Evolutionary conservation across 1,284 basidiomycete species (phyloP).

Genomic region (Sphaerobolus stellatus): DNA sequence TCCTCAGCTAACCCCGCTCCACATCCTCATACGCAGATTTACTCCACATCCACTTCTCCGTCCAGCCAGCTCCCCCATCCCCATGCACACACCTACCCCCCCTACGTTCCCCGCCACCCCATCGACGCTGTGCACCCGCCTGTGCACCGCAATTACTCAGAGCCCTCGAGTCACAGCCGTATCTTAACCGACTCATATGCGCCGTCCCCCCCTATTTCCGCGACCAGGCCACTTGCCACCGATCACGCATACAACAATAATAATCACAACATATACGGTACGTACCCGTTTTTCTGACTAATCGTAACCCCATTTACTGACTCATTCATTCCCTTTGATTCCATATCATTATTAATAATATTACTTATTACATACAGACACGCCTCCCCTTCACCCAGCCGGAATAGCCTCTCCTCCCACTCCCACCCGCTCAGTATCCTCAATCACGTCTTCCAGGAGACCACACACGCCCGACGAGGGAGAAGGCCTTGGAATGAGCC

Average conservation of each 20-base stretch:
- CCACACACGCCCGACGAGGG: constrained; percentile 63
- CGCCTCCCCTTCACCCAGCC: not conserved
- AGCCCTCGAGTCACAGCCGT: not conserved
- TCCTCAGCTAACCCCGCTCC: too few species aligned
- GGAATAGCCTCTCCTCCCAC: constrained; percentile 4
- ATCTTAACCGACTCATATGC: not conserved
- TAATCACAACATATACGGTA: not conserved
- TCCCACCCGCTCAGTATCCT: constrained; percentile 66
- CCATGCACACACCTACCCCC: constrained; percentile 66
- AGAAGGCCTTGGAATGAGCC: constrained; percentile 2
- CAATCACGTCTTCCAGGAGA: constrained; percentile 72
- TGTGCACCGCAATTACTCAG: not conserved
- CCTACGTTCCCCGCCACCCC: constrained; percentile 62
- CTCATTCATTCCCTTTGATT: not conserved
- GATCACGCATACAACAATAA: not conserved
- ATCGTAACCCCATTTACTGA: not conserved
- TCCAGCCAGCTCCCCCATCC: constrained; percentile 57
- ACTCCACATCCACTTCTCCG: too few species aligned
- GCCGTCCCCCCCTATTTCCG: not conserved
- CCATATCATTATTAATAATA: not conserved
- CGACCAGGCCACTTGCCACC: not conserved
- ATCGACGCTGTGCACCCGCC: constrained; percentile 45
- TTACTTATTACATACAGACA: not conserved
- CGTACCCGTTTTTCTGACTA: too few species aligned
- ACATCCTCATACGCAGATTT: too few species aligned